These are phyloP conservation scores for Leishmania braziliensis DNA, from an alignment of 208 protist species.

Conservation along the genomic window DNA sequence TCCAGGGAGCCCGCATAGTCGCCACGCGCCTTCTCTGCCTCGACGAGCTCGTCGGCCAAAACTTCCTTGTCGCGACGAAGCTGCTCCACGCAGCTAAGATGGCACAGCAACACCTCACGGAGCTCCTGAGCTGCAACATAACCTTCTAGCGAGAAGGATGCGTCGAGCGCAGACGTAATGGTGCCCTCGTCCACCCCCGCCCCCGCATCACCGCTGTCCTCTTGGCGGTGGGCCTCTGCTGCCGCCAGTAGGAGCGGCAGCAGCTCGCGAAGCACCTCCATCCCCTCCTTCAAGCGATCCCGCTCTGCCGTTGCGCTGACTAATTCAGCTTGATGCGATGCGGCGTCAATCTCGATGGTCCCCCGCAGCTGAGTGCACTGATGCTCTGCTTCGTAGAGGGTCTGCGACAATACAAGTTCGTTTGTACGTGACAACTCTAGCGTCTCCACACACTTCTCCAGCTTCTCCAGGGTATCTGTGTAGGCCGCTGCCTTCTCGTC, in stretches of 20 bases:
- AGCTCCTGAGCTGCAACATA: constrained; percentile 1
- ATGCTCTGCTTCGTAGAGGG: constrained; percentile 39
- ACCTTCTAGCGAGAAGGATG: neutral
- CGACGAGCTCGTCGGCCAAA: constrained; percentile 44
- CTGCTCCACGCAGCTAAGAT: constrained; percentile 38
- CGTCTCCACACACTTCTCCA: constrained; percentile 52
- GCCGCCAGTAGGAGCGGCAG: constrained; percentile 15
- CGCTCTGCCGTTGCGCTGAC: neutral
- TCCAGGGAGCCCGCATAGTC: constrained; percentile 37
- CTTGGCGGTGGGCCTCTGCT: neutral
- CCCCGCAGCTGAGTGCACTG: constrained; percentile 32
- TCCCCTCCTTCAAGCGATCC: neutral
- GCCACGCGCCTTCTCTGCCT: constrained; percentile 28
- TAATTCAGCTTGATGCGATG: neutral
- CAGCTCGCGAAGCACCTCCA: constrained; percentile 13
- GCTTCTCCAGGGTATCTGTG: constrained; percentile 40
- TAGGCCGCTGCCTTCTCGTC: constrained; percentile 45
- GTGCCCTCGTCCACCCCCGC: neutral
- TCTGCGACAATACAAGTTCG: constrained; percentile 34
- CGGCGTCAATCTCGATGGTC: constrained; percentile 2
- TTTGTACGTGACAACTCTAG: constrained; percentile 45
- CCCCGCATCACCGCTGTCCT: neutral
- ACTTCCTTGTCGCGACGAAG: constrained; percentile 59
- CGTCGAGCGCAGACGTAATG: neutral
- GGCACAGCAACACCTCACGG: constrained; percentile 16